Evolutionary conservation across 2,329 filamentous ascomycete genomes (phyloP).

Genomic region (Fusarium bulbicola): DNA sequence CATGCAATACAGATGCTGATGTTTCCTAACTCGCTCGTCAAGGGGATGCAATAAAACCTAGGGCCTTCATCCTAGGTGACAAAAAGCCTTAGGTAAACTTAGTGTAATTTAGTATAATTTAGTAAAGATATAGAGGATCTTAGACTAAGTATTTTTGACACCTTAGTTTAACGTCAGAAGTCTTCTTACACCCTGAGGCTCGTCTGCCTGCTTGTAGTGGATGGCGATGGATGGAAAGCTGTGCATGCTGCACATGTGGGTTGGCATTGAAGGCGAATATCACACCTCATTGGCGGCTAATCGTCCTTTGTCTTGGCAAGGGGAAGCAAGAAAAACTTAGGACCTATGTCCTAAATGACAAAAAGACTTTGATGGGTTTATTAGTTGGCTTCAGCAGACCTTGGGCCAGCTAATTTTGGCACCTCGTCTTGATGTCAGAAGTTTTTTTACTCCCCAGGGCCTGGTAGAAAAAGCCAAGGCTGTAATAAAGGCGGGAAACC

Average conservation of each 20-base stretch:
- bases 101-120: too few relatives aligned
- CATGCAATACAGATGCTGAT: background rate
- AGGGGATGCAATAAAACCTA: too few relatives aligned
- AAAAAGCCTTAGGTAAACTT: too few relatives aligned
- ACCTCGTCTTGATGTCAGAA: background rate
- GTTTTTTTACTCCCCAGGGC: background rate
- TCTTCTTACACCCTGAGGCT: background rate
- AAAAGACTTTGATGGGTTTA: background rate
- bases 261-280: background rate
- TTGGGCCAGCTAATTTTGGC: background rate
- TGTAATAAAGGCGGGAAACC: background rate
- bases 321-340: background rate
- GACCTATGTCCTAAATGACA: background rate
- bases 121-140: too few relatives aligned
- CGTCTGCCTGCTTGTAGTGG: background rate
- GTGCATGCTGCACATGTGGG: background rate
- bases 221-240: slow-evolving; percentile 5
- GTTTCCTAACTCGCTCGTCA: background rate
- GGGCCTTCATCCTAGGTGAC: too few relatives aligned
- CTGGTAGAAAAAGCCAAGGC: slow-evolving; percentile 6
- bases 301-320: slow-evolving; percentile 16
- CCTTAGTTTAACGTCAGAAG: too few relatives aligned
- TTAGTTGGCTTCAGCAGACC: background rate
- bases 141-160: too few relatives aligned
- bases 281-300: slow-evolving; percentile 22